phyloP scores from a whole-genome alignment of 1,284 basidiomycete genomes.

The Tranzscheliella williamsii region DNA sequence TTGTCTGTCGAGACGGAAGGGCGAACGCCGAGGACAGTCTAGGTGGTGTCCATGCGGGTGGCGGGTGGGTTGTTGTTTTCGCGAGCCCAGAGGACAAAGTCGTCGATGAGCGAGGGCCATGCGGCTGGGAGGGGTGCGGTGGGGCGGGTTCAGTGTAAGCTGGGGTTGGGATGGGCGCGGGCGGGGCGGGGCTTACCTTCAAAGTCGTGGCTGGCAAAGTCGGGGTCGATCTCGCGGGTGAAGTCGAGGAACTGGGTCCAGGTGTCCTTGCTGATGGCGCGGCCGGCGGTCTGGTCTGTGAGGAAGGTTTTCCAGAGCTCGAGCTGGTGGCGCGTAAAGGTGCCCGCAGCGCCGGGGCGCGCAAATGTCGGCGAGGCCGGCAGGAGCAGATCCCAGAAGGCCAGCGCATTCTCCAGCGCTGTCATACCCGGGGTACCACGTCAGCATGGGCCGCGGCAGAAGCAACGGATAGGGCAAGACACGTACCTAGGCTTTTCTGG shows the following conservation, averaged over 20 bases:
- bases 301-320: conserved; percentile 85
- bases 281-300: conserved; percentile 68
- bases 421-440: conserved; percentile 1
- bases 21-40: too few relatives aligned
- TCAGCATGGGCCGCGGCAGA: neutral
- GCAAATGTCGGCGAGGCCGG: conserved; percentile 74
- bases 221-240: conserved; percentile 76
- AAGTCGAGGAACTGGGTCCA: conserved; percentile 84
- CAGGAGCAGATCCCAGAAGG: conserved; percentile 82
- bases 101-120: conserved; percentile 86
- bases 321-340: conserved; percentile 73
- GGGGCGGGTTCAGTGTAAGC: too few relatives aligned
- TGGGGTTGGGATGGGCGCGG: too few relatives aligned
- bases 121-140: too few relatives aligned
- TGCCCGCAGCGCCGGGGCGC: conserved; percentile 59
- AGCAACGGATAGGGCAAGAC: neutral
- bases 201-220: conserved; percentile 79
- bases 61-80: conserved; percentile 4
- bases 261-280: conserved; percentile 89
- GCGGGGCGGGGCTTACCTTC: conserved; percentile 78
- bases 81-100: conserved; percentile 69
- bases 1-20: too few relatives aligned
- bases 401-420: conserved; percentile 75
- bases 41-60: conserved; percentile 43
- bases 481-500: conserved; percentile 64